These are phyloP conservation scores for Microcyclospora pomicola DNA, from an alignment of 2,329 filamentous ascomycete species.

Conservation along the genomic window DNA sequence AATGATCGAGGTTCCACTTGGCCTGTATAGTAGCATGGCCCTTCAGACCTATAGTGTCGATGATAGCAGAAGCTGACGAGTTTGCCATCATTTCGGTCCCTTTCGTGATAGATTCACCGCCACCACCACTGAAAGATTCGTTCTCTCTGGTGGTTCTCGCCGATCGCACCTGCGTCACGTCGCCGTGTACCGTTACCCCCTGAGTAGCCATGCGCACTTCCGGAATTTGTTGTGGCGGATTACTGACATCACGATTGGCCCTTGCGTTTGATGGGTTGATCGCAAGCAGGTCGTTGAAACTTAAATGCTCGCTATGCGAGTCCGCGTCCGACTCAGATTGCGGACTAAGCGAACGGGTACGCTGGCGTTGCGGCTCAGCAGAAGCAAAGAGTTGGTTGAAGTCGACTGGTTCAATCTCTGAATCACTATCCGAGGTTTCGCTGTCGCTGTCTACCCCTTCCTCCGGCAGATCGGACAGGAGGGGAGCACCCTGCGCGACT, in stretches of 20 bases:
- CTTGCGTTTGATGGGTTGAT: background rate
- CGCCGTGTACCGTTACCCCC: background rate
- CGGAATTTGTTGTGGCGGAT: background rate
- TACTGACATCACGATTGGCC: background rate
- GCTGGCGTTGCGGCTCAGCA: no score
- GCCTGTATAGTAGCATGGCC: constrained; percentile 6
- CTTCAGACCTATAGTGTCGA: constrained; percentile 7
- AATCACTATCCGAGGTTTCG: constrained; percentile 1
- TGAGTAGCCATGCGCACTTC: background rate
- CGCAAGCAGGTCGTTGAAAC: background rate
- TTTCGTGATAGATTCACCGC: background rate
- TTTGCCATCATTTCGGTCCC: no score
- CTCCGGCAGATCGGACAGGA: constrained; percentile 2
- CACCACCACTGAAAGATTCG: constrained; percentile 1
- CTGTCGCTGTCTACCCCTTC: constrained; percentile 1
- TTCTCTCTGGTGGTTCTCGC: background rate
- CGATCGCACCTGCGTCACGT: background rate
- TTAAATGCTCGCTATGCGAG: constrained; percentile 1
- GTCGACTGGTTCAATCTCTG: background rate
- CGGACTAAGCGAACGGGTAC: no score
- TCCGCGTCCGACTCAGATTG: constrained; percentile 1
- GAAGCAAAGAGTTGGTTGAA: constrained; percentile 1
- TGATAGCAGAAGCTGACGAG: constrained; percentile 1
- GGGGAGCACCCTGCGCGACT: constrained; percentile 7
- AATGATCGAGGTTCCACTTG: constrained; percentile 6